These are phyloP conservation scores for Penicillium malachiteum DNA, from an alignment of 495 filamentous ascomycete species.

Conservation along the genomic window DNA sequence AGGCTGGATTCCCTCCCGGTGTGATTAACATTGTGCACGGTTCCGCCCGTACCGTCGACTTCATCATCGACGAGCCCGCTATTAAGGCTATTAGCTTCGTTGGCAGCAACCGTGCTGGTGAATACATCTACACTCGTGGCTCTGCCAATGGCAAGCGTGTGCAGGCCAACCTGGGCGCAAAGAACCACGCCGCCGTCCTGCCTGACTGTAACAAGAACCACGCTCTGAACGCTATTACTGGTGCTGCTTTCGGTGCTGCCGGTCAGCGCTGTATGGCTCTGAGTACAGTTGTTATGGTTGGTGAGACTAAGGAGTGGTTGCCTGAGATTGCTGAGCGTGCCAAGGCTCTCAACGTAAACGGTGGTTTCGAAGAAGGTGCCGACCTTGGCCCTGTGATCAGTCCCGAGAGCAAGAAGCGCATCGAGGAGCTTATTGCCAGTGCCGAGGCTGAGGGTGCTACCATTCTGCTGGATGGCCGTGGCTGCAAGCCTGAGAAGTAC, in stretches of 20 bases:
- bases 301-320: slow-evolving; percentile 91
- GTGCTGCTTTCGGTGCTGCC: slow-evolving; percentile 94
- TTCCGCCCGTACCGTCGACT: slow-evolving; percentile 87
- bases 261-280: slow-evolving; percentile 98
- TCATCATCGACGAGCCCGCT: slow-evolving; percentile 91
- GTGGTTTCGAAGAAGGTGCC: slow-evolving; percentile 90
- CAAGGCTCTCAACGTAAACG: slow-evolving; percentile 85
- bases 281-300: slow-evolving; percentile 90
- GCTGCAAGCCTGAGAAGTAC: slow-evolving; percentile 85
- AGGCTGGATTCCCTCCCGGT: slow-evolving; percentile 91
- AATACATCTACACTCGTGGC: slow-evolving; percentile 91
- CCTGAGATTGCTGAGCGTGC: slow-evolving; percentile 88
- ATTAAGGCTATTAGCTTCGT: slow-evolving; percentile 99
- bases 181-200: slow-evolving; percentile 95
- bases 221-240: slow-evolving; percentile 87
- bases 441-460: slow-evolving; percentile 93
- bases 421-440: slow-evolving; percentile 82
- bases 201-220: slow-evolving; percentile 99
- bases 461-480: slow-evolving; percentile 90
- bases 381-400: slow-evolving; percentile 97
- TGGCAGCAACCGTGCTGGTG: slow-evolving; percentile 91
- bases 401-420: slow-evolving; percentile 86
- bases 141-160: slow-evolving; percentile 91
- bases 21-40: slow-evolving; percentile 96
- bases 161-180: slow-evolving; percentile 97